A percentile compares a stretch with the other conserved stretches of the same genome.
These are phyloP conservation scores for Petunia secreta DNA, from an alignment of 257 asterid species.

Conservation along the genomic window DNA sequence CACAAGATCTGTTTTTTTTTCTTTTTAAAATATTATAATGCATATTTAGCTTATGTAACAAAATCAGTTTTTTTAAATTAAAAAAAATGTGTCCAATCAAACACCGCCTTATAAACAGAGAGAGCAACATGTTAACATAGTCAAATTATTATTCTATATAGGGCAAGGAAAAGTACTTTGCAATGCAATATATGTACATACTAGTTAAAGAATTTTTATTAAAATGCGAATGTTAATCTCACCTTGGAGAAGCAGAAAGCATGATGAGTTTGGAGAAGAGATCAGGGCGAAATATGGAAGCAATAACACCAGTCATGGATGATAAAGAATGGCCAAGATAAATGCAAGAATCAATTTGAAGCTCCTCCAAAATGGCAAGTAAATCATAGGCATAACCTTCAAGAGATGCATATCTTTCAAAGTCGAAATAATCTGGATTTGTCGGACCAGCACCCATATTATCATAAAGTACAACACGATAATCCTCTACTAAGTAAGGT, in stretches of 20 bases:
- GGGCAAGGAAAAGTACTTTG: too few relatives aligned
- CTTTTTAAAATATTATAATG: too few relatives aligned
- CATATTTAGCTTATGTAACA: too few relatives aligned
- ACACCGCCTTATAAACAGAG: too few relatives aligned
- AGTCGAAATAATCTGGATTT: constrained; percentile 46
- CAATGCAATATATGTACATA: too few relatives aligned
- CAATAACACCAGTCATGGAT: constrained; percentile 33
- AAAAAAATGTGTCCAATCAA: too few relatives aligned
- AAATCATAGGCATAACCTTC: constrained; percentile 48
- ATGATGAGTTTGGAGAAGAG: constrained; percentile 44
- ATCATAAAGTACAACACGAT: constrained; percentile 39
- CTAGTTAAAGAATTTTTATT: background rate
- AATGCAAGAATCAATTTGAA: constrained; percentile 35
- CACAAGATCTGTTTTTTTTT: too few relatives aligned
- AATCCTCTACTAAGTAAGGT: constrained; percentile 37
- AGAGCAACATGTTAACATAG: too few relatives aligned
- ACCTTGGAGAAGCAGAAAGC: constrained; percentile 48
- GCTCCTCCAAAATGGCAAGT: constrained; percentile 42
- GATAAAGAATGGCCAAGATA: constrained; percentile 47
- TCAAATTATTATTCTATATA: too few relatives aligned
- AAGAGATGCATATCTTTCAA: constrained; percentile 36
- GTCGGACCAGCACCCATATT: constrained; percentile 48
- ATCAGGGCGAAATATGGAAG: constrained; percentile 43
- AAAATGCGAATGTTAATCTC: background rate
- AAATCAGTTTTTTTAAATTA: too few relatives aligned